Evolutionary conservation across 768 basidiomycete genomes (phyloP), one percentile per base, ranked within the genome.

Genomic region (Hydnum rufescens): DNA sequence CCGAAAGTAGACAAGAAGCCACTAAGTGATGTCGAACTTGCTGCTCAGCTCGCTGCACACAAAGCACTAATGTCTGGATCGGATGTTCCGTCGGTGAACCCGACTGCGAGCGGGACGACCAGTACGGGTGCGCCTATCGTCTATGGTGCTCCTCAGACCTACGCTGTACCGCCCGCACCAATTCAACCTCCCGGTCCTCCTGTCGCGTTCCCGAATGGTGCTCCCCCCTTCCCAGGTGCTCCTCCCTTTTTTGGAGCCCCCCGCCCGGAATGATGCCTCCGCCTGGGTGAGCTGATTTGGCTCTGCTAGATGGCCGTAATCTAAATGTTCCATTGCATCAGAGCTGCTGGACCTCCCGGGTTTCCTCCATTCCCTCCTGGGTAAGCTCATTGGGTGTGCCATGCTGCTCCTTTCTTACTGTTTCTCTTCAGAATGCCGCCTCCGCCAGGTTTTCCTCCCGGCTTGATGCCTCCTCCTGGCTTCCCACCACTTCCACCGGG

Each of bases 41-140:
- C 74, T 55, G 78, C 80, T 0, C 86, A 92, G 63, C 73, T 97
- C 2, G 79, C 77, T 51, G 84, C 87, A 1, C 93, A 97, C 66
- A 88, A 81, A 63, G 82, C 82, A 4, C 72, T 97, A 42, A 96
- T 99, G 93, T 82, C 84, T 25, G 60, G 64, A 16, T 60, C 61
- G 29, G 62, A 63, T 43, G 72, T 68, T 4, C 64, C 65, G 23
- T 68, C 59, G n/a, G 51, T 53, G 19, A 56, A 74, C 3, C 57
- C 62, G 5, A 58, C 60, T 3, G 32, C 54, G 5, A 60, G 68
- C 6, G 71, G 70, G 48, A 61, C 68, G 8, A 68, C 67, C 57
- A 26, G 13, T 28, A 62, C 69, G n/a, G 68, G 74, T 32, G 74
- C 54, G 16, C 36, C 54, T 2, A 54, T 71, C 3, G 83, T 88